Conservation (phyloP, 768 basidiomycete genomes). For the Pulveroboletus ravenelii region DNA sequence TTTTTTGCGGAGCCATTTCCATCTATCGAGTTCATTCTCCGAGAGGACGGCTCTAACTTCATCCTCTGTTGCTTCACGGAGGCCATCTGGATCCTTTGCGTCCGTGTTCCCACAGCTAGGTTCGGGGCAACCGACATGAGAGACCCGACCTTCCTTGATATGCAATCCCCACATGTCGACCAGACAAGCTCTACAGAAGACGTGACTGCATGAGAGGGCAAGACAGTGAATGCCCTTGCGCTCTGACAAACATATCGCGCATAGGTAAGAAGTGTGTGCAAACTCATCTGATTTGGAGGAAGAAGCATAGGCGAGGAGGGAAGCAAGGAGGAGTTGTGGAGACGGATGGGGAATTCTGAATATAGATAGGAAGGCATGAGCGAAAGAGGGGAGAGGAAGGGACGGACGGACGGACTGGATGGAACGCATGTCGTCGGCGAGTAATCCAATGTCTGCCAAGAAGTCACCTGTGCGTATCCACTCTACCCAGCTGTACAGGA, state of each 20-base stretch:
- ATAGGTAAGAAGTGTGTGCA: constrained; percentile 55
- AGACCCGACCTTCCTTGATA: no score
- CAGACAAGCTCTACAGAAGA: constrained; percentile 81
- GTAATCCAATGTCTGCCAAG: no score
- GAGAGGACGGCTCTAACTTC: constrained; percentile 71
- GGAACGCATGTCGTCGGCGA: no score
- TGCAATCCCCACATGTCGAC: constrained; percentile 66
- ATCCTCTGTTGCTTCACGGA: constrained; percentile 56
- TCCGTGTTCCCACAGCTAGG: no score
- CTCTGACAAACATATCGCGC: constrained; percentile 70
- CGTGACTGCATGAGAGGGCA: constrained; percentile 64
- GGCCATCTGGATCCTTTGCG: neutral
- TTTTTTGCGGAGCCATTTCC: constrained; percentile 76
- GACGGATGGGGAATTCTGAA: constrained; percentile 48
- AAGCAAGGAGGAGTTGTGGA: constrained; percentile 40
- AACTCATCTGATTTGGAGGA: constrained; percentile 50
- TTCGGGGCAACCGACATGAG: no score
- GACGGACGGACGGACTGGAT: neutral
- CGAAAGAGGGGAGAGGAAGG: constrained; percentile 27
- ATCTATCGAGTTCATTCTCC: constrained; percentile 60
- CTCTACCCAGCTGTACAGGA: no score
- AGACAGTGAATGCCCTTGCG: constrained; percentile 75
- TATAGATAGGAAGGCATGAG: neutral
- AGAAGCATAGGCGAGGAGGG: constrained; percentile 46
- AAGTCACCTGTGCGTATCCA: no score